Percentiles rank a stretch among this genome's conserved stretches.
Conservation (phyloP, 176 grass and related monocot genomes). For the Microstegium vimineum region DNA sequence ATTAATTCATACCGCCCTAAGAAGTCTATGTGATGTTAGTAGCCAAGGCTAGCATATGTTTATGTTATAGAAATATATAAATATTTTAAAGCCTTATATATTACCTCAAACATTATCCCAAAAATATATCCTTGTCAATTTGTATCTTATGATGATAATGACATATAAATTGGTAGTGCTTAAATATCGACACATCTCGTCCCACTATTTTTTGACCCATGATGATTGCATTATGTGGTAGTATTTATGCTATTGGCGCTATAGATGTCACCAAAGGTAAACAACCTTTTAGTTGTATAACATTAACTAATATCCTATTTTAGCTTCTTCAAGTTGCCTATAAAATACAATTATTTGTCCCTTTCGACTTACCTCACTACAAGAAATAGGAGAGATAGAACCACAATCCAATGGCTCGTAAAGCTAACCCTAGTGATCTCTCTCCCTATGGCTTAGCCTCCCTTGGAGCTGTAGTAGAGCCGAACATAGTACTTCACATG, state of each 20-base stretch:
- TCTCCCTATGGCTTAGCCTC: neutral
- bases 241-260: neutral
- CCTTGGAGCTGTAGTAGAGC: neutral
- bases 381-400: neutral
- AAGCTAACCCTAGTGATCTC: neutral
- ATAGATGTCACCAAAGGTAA: neutral
- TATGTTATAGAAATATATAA: neutral
- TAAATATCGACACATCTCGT: neutral
- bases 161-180: neutral
- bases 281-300: neutral
- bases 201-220: neutral
- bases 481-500: no score
- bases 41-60: neutral
- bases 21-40: neutral
- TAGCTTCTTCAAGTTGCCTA: conserved; percentile 8
- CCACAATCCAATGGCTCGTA: neutral
- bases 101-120: neutral
- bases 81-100: neutral
- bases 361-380: neutral
- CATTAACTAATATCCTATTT: neutral
- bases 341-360: neutral
- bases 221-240: neutral
- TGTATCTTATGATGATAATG: neutral
- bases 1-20: neutral
- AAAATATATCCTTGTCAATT: neutral